phyloP scores from a whole-genome alignment of 768 basidiomycete genomes.

The Termitomyces sp. region DNA sequence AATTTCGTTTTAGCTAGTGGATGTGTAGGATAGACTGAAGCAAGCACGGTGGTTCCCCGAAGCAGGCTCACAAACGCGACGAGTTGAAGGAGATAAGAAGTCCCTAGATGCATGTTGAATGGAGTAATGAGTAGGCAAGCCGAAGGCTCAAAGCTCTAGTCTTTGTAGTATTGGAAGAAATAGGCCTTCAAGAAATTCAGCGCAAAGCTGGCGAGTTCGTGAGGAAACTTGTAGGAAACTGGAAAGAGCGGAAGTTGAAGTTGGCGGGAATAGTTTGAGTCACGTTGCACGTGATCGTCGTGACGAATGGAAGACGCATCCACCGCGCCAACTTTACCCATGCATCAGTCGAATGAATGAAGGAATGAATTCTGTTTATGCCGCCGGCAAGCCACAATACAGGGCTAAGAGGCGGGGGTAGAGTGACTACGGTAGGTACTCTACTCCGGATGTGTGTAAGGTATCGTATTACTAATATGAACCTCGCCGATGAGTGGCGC shows the following conservation, averaged over 20 bases:
- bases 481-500: too few relatives aligned
- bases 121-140: not conserved
- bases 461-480: too few relatives aligned
- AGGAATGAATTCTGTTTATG: too few relatives aligned
- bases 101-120: not conserved
- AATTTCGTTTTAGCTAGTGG: slow-evolving; percentile 43
- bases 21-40: slow-evolving; percentile 45
- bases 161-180: not conserved
- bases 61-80: not conserved
- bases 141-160: not conserved
- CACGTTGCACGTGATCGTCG: slow-evolving; percentile 1
- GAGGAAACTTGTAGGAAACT: not conserved
- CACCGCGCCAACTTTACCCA: not conserved
- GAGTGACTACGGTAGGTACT: too few relatives aligned
- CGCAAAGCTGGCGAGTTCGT: not conserved
- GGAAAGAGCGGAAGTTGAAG: not conserved
- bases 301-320: not conserved
- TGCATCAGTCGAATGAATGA: too few relatives aligned
- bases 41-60: slow-evolving; percentile 12
- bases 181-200: not conserved
- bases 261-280: not conserved
- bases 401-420: too few relatives aligned
- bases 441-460: too few relatives aligned
- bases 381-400: too few relatives aligned
- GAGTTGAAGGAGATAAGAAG: not conserved